phyloP scores from a whole-genome alignment of 2,329 filamentous ascomycete genomes.

The Daldinia sp. region DNA sequence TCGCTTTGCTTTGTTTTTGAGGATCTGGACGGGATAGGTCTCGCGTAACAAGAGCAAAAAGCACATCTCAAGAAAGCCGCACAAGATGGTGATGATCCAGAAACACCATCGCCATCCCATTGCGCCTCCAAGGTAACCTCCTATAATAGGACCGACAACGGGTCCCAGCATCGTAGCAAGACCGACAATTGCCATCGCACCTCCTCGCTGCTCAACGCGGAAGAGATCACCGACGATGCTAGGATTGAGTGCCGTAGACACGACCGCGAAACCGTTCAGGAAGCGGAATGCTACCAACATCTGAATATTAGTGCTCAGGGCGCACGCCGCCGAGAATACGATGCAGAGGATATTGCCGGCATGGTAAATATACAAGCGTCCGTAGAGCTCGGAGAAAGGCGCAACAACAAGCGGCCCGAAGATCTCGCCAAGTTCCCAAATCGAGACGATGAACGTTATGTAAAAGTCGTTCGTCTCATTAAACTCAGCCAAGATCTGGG shows the following conservation, averaged over 20 bases:
- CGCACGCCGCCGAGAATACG: conserved; percentile 12
- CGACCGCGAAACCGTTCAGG: conserved; percentile 10
- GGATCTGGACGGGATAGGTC: conserved; percentile 21
- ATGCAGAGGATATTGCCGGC: conserved; percentile 11
- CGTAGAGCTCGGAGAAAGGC: conserved; percentile 25
- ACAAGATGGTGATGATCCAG: conserved; percentile 22
- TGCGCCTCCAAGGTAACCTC: conserved; percentile 10
- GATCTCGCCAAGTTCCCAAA: conserved; percentile 13
- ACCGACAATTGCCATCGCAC: conserved; percentile 16
- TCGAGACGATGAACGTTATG: conserved; percentile 18
- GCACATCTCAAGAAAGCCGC: conserved; percentile 19
- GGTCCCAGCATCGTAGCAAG: conserved; percentile 15
- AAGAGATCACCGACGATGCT: conserved; percentile 20
- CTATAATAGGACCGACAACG: conserved; percentile 19
- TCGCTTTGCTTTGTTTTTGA: conserved; percentile 1
- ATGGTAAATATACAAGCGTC: conserved; percentile 18
- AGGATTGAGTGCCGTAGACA: conserved; percentile 10
- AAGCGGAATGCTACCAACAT: conserved; percentile 22
- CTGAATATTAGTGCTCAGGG: conserved; percentile 14
- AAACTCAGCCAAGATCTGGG: conserved; percentile 15
- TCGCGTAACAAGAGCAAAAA: conserved; percentile 14
- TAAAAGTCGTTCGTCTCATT: conserved; percentile 8
- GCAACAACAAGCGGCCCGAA: conserved; percentile 20
- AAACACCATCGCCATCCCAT: conserved; percentile 28
- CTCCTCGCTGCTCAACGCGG: conserved; percentile 17